Conservation (phyloP, 2,329 filamentous ascomycete species). For the Fusarium succisae region DNA sequence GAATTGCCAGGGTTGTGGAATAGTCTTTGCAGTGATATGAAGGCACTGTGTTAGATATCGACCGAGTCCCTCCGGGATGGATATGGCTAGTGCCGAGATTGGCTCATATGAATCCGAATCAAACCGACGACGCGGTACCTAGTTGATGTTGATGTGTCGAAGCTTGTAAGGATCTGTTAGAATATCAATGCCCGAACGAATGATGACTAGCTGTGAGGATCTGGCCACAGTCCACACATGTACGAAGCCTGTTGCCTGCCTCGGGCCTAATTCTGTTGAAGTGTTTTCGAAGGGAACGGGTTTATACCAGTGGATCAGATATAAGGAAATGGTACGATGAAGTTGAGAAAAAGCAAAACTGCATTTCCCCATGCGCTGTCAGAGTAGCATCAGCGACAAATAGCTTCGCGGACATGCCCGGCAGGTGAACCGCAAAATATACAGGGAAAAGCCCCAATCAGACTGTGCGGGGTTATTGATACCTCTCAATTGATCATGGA, state of each 20-base stretch:
- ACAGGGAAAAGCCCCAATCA: slow-evolving; percentile 6
- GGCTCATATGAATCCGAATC: neutral
- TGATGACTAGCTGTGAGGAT: neutral
- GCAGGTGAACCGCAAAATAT: slow-evolving; percentile 17
- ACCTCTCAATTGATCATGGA: slow-evolving; percentile 19
- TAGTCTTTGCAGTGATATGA: slow-evolving; percentile 1
- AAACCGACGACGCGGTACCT: slow-evolving; percentile 2
- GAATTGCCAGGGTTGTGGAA: slow-evolving; percentile 18
- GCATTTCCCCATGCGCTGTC: slow-evolving; percentile 1
- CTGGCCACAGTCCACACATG: slow-evolving; percentile 12
- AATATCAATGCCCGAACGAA: slow-evolving; percentile 5
- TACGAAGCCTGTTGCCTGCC: slow-evolving; percentile 19
- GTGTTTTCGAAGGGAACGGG: neutral
- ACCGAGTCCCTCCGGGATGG: slow-evolving; percentile 11
- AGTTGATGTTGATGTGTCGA: slow-evolving; percentile 15
- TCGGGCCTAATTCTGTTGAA: slow-evolving; percentile 3
- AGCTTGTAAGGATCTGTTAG: neutral
- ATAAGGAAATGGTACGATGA: slow-evolving; percentile 35
- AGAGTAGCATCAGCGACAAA: slow-evolving; percentile 6
- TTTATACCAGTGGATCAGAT: slow-evolving; percentile 21
- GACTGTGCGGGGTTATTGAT: slow-evolving; percentile 13
- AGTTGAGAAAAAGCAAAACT: slow-evolving; percentile 35
- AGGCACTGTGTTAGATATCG: slow-evolving; percentile 4
- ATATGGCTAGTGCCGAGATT: slow-evolving; percentile 19
- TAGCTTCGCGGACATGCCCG: slow-evolving; percentile 29